These are phyloP conservation scores for Effrenium voratum DNA, from an alignment of 73 alveolate genomes.

Conservation along the genomic window DNA sequence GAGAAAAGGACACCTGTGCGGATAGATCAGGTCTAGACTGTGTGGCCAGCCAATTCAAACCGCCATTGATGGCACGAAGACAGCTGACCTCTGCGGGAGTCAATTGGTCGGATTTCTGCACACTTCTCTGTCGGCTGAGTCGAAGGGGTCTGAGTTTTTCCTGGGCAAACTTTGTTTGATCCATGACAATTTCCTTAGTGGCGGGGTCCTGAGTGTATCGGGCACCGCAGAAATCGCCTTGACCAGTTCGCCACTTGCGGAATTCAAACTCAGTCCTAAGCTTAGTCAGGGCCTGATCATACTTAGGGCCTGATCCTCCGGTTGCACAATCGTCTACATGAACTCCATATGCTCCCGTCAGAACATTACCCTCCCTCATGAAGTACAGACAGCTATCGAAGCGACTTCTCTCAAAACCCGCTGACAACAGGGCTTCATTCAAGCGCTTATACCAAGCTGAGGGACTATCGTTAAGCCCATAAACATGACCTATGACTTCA, in stretches of 20 bases:
- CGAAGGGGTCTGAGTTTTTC: neutral
- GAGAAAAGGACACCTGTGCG: neutral
- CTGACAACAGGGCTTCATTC: neutral
- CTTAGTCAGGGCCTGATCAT: neutral
- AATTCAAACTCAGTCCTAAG: neutral
- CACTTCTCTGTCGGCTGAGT: neutral
- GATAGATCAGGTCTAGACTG: neutral
- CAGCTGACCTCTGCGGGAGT: neutral
- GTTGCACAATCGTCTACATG: neutral
- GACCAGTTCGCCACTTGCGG: neutral
- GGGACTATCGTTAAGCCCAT: neutral
- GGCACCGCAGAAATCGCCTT: constrained; percentile 1
- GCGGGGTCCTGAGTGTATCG: constrained; percentile 1
- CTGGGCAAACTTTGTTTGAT: neutral
- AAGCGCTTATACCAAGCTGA: neutral
- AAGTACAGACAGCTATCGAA: neutral
- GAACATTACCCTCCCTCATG: neutral
- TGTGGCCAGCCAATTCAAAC: neutral
- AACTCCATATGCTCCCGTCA: neutral
- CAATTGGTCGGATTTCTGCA: neutral
- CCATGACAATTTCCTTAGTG: neutral
- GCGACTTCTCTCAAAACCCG: neutral
- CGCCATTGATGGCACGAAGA: neutral
- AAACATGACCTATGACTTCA: neutral
- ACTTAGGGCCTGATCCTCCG: neutral